Conservation (phyloP, 352 stramenopile species). For the Phytopythium kandeliae region DNA sequence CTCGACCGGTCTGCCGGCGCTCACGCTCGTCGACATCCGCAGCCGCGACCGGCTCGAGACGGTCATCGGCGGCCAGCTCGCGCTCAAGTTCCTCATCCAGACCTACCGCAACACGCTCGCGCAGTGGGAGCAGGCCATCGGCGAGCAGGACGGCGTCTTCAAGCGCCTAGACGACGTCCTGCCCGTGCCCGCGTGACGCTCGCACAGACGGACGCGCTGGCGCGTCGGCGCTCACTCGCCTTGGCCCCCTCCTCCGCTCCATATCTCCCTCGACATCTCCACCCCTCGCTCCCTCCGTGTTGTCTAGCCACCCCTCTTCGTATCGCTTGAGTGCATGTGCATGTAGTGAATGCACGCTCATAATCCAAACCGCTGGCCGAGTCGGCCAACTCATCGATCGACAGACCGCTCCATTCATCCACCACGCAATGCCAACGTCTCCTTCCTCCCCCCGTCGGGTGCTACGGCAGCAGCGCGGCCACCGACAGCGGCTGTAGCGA, state of each 20-base stretch:
- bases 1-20: slow-evolving; percentile 48
- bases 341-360: too few relatives aligned
- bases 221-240: too few relatives aligned
- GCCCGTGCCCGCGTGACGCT: slow-evolving; percentile 52
- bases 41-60: slow-evolving; percentile 70
- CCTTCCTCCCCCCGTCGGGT: too few relatives aligned
- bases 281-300: too few relatives aligned
- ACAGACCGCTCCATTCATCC: too few relatives aligned
- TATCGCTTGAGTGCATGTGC: too few relatives aligned
- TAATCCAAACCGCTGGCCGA: too few relatives aligned
- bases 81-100: slow-evolving; percentile 78
- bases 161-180: slow-evolving; percentile 45
- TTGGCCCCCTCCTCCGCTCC: too few relatives aligned
- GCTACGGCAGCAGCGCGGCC: slow-evolving; percentile 21
- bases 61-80: slow-evolving; percentile 67
- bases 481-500: slow-evolving; percentile 34
- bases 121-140: slow-evolving; percentile 66
- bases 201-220: background rate
- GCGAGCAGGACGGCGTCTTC: slow-evolving; percentile 63
- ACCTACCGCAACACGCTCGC: slow-evolving; percentile 59
- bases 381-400: too few relatives aligned
- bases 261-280: too few relatives aligned
- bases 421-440: background rate
- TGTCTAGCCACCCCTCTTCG: too few relatives aligned
- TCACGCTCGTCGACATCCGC: slow-evolving; percentile 71